Base-by-base conservation (phyloP, 345 rosid species). In the Salix caprea region DNA sequence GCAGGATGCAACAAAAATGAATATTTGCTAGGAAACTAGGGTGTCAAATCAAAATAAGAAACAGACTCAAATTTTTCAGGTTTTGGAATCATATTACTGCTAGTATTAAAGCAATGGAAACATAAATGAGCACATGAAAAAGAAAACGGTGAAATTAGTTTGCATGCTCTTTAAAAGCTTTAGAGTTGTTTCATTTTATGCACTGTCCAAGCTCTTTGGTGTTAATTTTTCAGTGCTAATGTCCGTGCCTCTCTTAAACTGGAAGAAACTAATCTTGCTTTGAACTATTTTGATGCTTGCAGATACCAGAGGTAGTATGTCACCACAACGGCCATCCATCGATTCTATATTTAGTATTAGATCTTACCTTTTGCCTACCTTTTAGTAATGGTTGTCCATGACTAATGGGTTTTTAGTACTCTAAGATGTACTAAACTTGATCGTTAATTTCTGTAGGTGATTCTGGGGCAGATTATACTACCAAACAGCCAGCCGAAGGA, bases 391-490 rank as follows among this genome's bases (percentile, higher is more conserved):
- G 68, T 23, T 71, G 21, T 62, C 40, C 23, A 65, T 67, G 58
- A 36, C 36, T 48, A 32, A 34, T 65, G 44, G 12, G n/a, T 60
- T 70, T 77, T 44, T 71, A 24, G 24, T 40, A 26, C 67, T 12
- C 50, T 65, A 26, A 77, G 37, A 34, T 66, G 66, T 18, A 80
- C n/a, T 67, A 52, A 30, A 58, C 46, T 54, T 64, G 12, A 64
- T 78, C 70, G 61, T 70, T 60, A 40, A 68, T 58, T 60, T 79
- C 66, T 85, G 83, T 83, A 91, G 96, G 88, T 79, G 91, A 89
- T 76, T 75, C 84, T 7, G 85, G 85, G 79, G 73, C 85, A 84
- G 83, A 81, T 23, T 65, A 74, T 66, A 46, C 86, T 62, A 74
- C 84, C 73, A 86, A 82, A 76, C 84, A 50, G 65, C 74, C 86